Conservation (phyloP, 495 filamentous ascomycete species). For the Arthonia radiata region DNA sequence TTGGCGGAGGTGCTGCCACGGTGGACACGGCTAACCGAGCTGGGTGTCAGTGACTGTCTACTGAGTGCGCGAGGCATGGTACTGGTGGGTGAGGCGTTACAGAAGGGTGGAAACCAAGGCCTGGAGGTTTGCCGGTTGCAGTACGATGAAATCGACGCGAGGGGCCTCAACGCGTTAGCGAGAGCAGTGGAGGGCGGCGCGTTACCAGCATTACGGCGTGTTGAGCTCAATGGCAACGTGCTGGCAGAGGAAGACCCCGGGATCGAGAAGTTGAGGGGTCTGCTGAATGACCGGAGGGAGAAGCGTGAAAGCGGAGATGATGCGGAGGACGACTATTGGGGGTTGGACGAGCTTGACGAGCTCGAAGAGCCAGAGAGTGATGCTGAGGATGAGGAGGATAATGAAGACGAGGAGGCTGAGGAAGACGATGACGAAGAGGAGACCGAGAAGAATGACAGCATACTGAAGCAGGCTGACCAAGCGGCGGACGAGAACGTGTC, state of each 20-base stretch:
- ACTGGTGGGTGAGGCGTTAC: slow-evolving; percentile 44
- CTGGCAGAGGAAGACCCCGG: slow-evolving; percentile 64
- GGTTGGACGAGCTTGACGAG: slow-evolving; percentile 61
- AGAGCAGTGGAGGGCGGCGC: slow-evolving; percentile 30
- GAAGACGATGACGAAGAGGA: slow-evolving; percentile 26
- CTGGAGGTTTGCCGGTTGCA: slow-evolving; percentile 63
- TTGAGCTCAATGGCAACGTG: slow-evolving; percentile 91
- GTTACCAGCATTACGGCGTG: slow-evolving; percentile 48
- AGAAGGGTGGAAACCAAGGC: slow-evolving; percentile 46
- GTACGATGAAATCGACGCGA: slow-evolving; percentile 75
- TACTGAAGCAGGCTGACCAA: slow-evolving; percentile 42
- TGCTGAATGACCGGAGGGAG: slow-evolving; percentile 34
- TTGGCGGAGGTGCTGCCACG: slow-evolving; percentile 44
- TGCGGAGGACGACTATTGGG: slow-evolving; percentile 44
- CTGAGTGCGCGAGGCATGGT: slow-evolving; percentile 57
- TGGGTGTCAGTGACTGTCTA: slow-evolving; percentile 76
- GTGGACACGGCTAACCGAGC: slow-evolving; percentile 55
- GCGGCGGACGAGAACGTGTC: slow-evolving; percentile 51
- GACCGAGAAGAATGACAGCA: slow-evolving; percentile 35
- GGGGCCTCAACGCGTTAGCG: slow-evolving; percentile 42
- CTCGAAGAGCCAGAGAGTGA: slow-evolving; percentile 59
- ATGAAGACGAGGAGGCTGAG: slow-evolving; percentile 29
- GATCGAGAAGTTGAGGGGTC: slow-evolving; percentile 22
- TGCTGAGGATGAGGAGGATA: slow-evolving; percentile 40
- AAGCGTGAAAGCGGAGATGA: slow-evolving; percentile 31